A percentile compares a stretch with the other conserved stretches of the same genome.
Conservation (phyloP, 2,329 filamentous ascomycete genomes). For the Pyrenochaeta sp. region DNA sequence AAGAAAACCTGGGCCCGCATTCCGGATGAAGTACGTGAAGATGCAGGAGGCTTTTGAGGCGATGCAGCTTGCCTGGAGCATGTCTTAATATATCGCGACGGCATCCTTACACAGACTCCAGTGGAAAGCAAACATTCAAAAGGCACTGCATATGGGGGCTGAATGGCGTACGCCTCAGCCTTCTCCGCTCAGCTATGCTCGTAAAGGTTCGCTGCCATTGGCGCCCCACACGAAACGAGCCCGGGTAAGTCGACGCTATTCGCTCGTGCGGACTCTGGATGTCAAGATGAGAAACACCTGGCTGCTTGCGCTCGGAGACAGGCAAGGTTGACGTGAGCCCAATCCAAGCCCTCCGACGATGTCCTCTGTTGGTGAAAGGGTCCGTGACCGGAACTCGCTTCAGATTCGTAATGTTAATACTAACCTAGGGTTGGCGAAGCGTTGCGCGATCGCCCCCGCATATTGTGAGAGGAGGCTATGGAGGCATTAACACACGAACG, state of each 20-base stretch:
- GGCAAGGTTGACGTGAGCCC: conserved; percentile 2
- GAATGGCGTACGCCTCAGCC: conserved; percentile 15
- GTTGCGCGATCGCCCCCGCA: conserved; percentile 10
- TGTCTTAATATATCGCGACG: conserved; percentile 9
- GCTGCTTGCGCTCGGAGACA: conserved; percentile 8
- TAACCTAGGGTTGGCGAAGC: conserved; percentile 14
- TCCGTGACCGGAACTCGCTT: conserved; percentile 2
- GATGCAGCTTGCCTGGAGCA: conserved; percentile 7
- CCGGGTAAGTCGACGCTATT: conserved; percentile 11
- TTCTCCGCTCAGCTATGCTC: conserved; percentile 15
- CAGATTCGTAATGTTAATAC: conserved; percentile 6
- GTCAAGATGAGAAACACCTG: conserved; percentile 9
- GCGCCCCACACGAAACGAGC: conserved; percentile 15
- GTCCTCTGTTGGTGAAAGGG: neutral
- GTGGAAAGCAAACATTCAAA: conserved; percentile 13
- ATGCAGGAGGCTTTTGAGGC: conserved; percentile 2
- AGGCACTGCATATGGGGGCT: conserved; percentile 21
- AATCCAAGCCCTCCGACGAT: conserved; percentile 5
- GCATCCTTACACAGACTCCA: conserved; percentile 10
- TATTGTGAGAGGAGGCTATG: conserved; percentile 3
- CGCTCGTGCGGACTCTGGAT: conserved; percentile 6
- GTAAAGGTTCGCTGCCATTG: conserved; percentile 5
- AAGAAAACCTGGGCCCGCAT: no score
- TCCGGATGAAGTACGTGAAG: neutral
- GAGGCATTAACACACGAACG: conserved; percentile 1